Conservation (phyloP, 2,329 filamentous ascomycete species). For the Neonectria sp. region DNA sequence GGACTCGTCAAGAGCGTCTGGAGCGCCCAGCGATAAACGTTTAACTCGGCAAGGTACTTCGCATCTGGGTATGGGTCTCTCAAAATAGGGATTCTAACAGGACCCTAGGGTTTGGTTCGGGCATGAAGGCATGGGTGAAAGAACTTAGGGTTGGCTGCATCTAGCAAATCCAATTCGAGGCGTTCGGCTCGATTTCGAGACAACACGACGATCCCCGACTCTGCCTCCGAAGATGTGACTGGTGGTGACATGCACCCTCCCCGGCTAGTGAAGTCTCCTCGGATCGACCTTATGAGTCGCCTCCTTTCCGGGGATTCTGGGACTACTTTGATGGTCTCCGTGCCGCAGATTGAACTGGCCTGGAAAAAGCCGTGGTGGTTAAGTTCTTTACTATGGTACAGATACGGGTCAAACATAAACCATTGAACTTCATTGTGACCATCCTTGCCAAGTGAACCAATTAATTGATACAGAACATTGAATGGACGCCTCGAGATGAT, state of each 20-base stretch:
- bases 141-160: slow-evolving; percentile 60
- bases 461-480: not conserved
- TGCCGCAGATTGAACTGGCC: slow-evolving; percentile 72
- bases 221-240: slow-evolving; percentile 48
- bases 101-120: slow-evolving; percentile 52
- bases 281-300: slow-evolving; percentile 55
- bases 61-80: slow-evolving; percentile 44
- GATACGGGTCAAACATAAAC: slow-evolving; percentile 74
- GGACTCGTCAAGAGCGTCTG: slow-evolving; percentile 98
- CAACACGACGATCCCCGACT: slow-evolving; percentile 52
- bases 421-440: slow-evolving; percentile 33
- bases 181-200: slow-evolving; percentile 63
- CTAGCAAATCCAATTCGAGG: slow-evolving; percentile 63
- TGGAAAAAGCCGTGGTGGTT: slow-evolving; percentile 73
- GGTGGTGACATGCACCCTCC: slow-evolving; percentile 46
- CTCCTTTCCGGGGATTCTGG: slow-evolving; percentile 68
- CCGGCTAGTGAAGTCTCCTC: slow-evolving; percentile 72
- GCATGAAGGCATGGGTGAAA: slow-evolving; percentile 58
- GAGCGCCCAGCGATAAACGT: slow-evolving; percentile 78
- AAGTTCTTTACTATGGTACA: slow-evolving; percentile 72
- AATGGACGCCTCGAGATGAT: not conserved
- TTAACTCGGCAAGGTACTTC: slow-evolving; percentile 43
- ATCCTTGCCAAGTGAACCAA: slow-evolving; percentile 1
- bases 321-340: slow-evolving; percentile 70
- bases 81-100: slow-evolving; percentile 46